Percentiles rank a stretch among this genome's conserved stretches.
Conservation (phyloP, 2,329 filamentous ascomycete species). For the Periconia sp. region DNA sequence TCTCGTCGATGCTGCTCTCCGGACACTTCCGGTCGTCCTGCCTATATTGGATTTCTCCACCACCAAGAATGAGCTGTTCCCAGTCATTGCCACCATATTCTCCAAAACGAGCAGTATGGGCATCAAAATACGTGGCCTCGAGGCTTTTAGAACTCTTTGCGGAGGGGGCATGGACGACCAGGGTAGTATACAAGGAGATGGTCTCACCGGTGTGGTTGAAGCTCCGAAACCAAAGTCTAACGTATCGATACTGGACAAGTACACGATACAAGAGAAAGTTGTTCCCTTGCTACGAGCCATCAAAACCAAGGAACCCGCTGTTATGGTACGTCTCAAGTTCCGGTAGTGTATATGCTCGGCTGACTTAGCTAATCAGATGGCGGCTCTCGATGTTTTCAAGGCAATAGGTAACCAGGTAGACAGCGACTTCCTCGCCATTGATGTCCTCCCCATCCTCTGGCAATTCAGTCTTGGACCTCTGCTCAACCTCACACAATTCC, state of each 20-base stretch:
- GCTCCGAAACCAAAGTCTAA: constrained; percentile 66
- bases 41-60: constrained; percentile 94
- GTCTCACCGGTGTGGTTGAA: constrained; percentile 72
- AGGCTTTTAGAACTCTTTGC: constrained; percentile 88
- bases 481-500: constrained; percentile 83
- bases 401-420: constrained; percentile 85
- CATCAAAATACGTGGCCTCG: constrained; percentile 91
- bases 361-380: constrained; percentile 61
- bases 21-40: constrained; percentile 78
- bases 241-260: constrained; percentile 89
- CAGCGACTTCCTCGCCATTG: constrained; percentile 88
- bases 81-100: constrained; percentile 87
- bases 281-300: constrained; percentile 88
- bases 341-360: not conserved
- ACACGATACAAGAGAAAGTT: constrained; percentile 97
- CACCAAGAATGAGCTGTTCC: constrained; percentile 96
- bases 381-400: constrained; percentile 80
- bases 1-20: constrained; percentile 83
- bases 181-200: constrained; percentile 61
- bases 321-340: constrained; percentile 66
- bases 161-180: constrained; percentile 66
- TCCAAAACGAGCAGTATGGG: constrained; percentile 90
- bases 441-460: constrained; percentile 90
- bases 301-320: constrained; percentile 96
- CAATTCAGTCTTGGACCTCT: constrained; percentile 88